Base-by-base conservation (phyloP, 148 eudicot genomes). In the Simmondsia chinensis region DNA sequence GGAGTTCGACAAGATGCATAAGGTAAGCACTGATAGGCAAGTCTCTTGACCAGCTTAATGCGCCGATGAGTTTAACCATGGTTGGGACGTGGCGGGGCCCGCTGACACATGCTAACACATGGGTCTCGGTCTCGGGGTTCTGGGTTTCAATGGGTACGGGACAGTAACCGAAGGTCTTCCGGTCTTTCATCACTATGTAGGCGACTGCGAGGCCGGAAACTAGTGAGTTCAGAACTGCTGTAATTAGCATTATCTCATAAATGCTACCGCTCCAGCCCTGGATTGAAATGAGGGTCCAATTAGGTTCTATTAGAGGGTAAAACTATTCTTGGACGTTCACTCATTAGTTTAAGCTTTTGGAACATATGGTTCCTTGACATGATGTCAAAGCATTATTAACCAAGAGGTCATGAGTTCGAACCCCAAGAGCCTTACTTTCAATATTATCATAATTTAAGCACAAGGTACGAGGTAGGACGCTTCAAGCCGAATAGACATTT, bases 1-100 rank as follows among this genome's bases (percentile, higher is more conserved):
- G 86, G 17, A 91, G 94, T 71, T 91, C 95, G 9, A 91, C 68
- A 8, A 85, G 56, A 66, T 85, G 95, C 71, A 72, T 68, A 26
- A 85, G 37, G 64, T 85, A 85, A 29, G 94, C 89, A 25, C 82
- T 68, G 11, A 91, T 59, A 2, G 88, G 79, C 24, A 81, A 68
- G n/a, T 61, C 56, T 27, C 63, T 70, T 0, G 81, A 57, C 60
- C 99, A 87, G 50, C 60, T 71, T 7, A 73, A 59, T 20, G 83
- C 66, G n/a, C 88, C 76, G 23, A 91, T 70, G 27, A 91, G 68
- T 16, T 72, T 75, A 0, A 75, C 70, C 71, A 82, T 77, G 10
- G 94, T 68, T 20, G 80, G 42, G 26, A 91, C 99, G 4, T 74
- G 80, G 6, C 95, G 95, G 23, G 95, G 94, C 20, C 74, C 67